phyloP scores from a whole-genome alignment of 2,329 filamentous ascomycete species.

The Calonectria pseudoturangicola region DNA sequence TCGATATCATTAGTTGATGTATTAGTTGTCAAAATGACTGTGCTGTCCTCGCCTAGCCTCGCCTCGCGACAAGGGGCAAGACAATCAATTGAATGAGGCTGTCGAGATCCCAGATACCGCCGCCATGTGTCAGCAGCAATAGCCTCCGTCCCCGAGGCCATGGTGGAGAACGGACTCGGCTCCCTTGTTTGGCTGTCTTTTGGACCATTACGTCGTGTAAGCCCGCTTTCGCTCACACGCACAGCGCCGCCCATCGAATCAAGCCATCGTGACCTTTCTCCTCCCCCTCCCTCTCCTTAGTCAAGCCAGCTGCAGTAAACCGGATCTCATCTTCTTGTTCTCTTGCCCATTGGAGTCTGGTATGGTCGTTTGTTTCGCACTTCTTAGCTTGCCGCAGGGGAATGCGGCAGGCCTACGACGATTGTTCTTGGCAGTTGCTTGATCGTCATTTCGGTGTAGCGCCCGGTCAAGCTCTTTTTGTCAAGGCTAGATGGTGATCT shows the following conservation, averaged over 20 bases:
- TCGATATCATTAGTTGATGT: conserved; percentile 15
- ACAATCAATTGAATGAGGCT: conserved; percentile 39
- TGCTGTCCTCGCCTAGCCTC: conserved; percentile 26
- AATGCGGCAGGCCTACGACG: conserved; percentile 43
- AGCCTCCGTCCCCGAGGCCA: conserved; percentile 29
- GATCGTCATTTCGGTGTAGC: conserved; percentile 37
- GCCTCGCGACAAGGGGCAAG: conserved; percentile 24
- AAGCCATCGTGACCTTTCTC: conserved; percentile 20
- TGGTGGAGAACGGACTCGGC: conserved; percentile 36
- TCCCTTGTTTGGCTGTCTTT: conserved; percentile 31
- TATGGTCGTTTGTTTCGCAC: conserved; percentile 42
- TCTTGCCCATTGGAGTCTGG: conserved; percentile 34
- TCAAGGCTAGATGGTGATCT: conserved; percentile 49
- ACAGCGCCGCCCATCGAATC: conserved; percentile 27
- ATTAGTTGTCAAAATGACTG: conserved; percentile 31
- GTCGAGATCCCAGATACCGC: conserved; percentile 35
- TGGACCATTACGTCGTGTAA: conserved; percentile 31
- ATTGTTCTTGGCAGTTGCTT: conserved; percentile 36
- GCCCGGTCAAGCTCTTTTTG: conserved; percentile 42
- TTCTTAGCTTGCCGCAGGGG: conserved; percentile 29
- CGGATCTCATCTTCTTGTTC: conserved; percentile 5
- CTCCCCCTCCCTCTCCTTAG: conserved; percentile 5
- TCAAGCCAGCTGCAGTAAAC: background rate
- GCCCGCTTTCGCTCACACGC: conserved; percentile 32
- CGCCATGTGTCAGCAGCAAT: conserved; percentile 35